These are phyloP conservation scores for Phytopythium sindhum DNA, from an alignment of 352 stramenopile species.

Conservation along the genomic window DNA sequence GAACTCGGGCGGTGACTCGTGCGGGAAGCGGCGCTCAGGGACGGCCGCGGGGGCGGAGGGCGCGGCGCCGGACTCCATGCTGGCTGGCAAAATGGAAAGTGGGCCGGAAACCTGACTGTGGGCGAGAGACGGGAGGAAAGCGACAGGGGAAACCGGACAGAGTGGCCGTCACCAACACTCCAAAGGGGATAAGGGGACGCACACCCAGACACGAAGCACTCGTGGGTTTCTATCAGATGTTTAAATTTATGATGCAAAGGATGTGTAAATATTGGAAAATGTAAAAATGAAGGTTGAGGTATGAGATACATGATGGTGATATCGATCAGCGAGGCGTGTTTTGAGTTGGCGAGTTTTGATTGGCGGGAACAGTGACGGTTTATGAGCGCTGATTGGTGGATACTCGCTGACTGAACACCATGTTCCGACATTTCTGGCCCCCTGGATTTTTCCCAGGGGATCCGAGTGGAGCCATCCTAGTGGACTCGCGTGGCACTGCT, in stretches of 20 bases:
- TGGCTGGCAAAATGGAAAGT: not conserved
- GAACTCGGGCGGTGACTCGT: slow-evolving; percentile 12
- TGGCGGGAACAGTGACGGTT: slow-evolving; percentile 26
- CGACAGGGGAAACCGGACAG: not conserved
- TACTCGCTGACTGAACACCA: not conserved
- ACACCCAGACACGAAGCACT: not conserved
- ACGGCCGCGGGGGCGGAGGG: not conserved
- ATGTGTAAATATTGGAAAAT: slow-evolving; percentile 1
- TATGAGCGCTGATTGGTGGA: not conserved
- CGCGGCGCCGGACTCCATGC: not conserved
- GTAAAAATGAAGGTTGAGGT: slow-evolving; percentile 3
- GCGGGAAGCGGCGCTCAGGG: not conserved
- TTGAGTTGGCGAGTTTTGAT: slow-evolving; percentile 54
- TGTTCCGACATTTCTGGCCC: not conserved
- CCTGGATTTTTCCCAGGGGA: not conserved
- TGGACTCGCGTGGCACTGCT: too few relatives aligned
- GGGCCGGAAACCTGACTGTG: too few relatives aligned
- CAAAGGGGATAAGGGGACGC: not conserved
- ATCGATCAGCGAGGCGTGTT: slow-evolving; percentile 8
- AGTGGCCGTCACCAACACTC: slow-evolving; percentile 1
- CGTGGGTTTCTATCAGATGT: not conserved
- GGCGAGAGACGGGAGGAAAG: not conserved
- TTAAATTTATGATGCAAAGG: slow-evolving; percentile 4
- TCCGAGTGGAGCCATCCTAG: not conserved
- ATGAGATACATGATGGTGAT: not conserved